A percentile compares a stretch with the other conserved stretches of the same genome.
phyloP scores from a whole-genome alignment of 2,329 filamentous ascomycete species.

The Cadophora gregata region DNA sequence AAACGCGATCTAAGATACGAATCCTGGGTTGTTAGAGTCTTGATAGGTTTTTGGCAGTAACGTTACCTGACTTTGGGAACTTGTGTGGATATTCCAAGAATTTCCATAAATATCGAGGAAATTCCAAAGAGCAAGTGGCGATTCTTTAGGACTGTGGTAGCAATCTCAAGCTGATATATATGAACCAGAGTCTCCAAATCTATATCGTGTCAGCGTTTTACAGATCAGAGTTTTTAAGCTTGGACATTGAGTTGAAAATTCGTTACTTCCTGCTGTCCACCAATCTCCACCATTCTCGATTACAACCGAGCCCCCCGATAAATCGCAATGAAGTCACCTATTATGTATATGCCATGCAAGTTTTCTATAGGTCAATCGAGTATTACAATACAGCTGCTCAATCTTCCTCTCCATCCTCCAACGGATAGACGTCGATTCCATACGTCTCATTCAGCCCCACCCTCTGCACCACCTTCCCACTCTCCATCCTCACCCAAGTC shows the following conservation, averaged over 20 bases:
- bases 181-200: not conserved
- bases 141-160: not conserved
- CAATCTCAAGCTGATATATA: not conserved
- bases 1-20: too few species aligned
- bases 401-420: conserved; percentile 29
- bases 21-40: too few species aligned
- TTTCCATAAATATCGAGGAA: not conserved
- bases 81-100: not conserved
- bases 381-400: not conserved
- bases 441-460: conserved; percentile 66
- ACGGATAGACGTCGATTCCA: conserved; percentile 59
- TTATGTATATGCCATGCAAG: not conserved
- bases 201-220: not conserved
- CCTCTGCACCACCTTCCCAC: conserved; percentile 55
- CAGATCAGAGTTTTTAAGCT: too few species aligned
- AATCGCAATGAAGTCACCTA: too few species aligned
- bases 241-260: too few species aligned
- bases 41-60: too few species aligned
- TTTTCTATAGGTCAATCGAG: not conserved
- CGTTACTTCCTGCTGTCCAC: too few species aligned
- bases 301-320: too few species aligned
- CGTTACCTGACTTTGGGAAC: not conserved
- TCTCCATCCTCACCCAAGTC: conserved; percentile 67
- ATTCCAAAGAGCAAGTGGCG: too few species aligned
- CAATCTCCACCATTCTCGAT: not conserved